Evolutionary conservation across 352 stramenopile species (phyloP), one percentile per base, ranked within the genome.

Genomic region (Globisporangium abappressorium): DNA sequence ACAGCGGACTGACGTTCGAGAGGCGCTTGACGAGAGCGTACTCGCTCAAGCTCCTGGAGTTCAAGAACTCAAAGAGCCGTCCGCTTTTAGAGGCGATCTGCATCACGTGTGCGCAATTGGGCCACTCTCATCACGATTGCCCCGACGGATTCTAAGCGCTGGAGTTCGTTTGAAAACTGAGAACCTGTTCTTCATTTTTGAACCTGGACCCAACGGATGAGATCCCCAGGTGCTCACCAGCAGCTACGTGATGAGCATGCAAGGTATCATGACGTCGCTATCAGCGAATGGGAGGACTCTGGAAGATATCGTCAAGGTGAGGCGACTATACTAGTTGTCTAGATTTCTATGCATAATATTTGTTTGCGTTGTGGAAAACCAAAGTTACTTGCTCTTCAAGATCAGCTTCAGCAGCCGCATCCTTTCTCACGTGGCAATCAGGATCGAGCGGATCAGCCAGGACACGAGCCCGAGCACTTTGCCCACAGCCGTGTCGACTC

Each of bases 1-100:
- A 88, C 53, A 91, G 82, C 46, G 84, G 84, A 6, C 43, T 89
- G 33, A 86, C 81, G 18, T 91, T 78, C 64, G 80, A 90, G 53
- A 77, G 70, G 61, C 78, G 84, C 9, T 47, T 92, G 61, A 55
- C 79, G 24, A 75, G 79, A 58, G 82, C 84, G 51, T 91, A 90
- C 59, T 81, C 74, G n/a, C 75, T 89, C 57, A 69, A 80, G 11
- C 69, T 83, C 5, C 65, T 92, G 15, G 33, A 67, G 20, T 62
- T 70, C 46, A 83, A 87, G 65, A 41, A 63, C 33, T 11, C 51
- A 28, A 73, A 57, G 71, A 28, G 5, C 1, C 65, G 22, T 20
- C 36, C 61, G 14, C 43, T 26, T 24, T 68, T 70, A 14, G 63
- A 78, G 47, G 60, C 68, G 11, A 92, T 91, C 36, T 92, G 84